A percentile compares a stretch with the other conserved stretches of the same genome.
Evolutionary conservation across 331 rosid genomes (phyloP).

Genomic region (Quercus lobata): DNA sequence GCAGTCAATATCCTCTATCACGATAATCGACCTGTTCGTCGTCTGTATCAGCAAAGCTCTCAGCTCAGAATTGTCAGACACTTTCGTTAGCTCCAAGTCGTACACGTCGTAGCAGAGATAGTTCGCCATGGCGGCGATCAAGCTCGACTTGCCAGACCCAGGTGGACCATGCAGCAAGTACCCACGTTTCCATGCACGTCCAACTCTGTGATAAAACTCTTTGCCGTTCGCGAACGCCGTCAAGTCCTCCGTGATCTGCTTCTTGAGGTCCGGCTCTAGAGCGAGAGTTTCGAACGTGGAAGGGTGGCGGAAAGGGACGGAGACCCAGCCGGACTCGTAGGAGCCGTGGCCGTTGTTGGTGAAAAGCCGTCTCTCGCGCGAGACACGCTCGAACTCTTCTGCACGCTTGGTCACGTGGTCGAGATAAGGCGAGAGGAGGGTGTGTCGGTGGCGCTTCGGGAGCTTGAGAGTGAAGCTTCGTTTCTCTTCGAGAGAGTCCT

Average conservation of each 20-base stretch:
- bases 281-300: slow-evolving; percentile 82
- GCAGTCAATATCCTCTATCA: slow-evolving; percentile 84
- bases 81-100: slow-evolving; percentile 80
- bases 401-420: slow-evolving; percentile 63
- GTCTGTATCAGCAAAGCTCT: slow-evolving; percentile 75
- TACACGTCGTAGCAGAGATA: slow-evolving; percentile 84
- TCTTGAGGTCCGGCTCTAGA: slow-evolving; percentile 58
- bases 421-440: slow-evolving; percentile 58
- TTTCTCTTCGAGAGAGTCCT: slow-evolving; percentile 77
- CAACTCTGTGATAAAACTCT: slow-evolving; percentile 72
- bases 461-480: slow-evolving; percentile 76
- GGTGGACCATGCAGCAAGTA: slow-evolving; percentile 82
- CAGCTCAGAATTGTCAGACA: slow-evolving; percentile 77
- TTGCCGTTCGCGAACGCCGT: slow-evolving; percentile 58
- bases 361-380: slow-evolving; percentile 72
- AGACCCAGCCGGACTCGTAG: slow-evolving; percentile 81
- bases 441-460: slow-evolving; percentile 69
- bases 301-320: slow-evolving; percentile 88
- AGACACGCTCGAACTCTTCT: slow-evolving; percentile 70
- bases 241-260: slow-evolving; percentile 55
- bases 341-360: slow-evolving; percentile 72
- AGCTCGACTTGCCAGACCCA: slow-evolving; percentile 84
- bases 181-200: slow-evolving; percentile 92
- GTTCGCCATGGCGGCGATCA: slow-evolving; percentile 89
- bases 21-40: slow-evolving; percentile 78